phyloP scores from a whole-genome alignment of 2,329 filamentous ascomycete species.

The Amylocarpus encephaloides region DNA sequence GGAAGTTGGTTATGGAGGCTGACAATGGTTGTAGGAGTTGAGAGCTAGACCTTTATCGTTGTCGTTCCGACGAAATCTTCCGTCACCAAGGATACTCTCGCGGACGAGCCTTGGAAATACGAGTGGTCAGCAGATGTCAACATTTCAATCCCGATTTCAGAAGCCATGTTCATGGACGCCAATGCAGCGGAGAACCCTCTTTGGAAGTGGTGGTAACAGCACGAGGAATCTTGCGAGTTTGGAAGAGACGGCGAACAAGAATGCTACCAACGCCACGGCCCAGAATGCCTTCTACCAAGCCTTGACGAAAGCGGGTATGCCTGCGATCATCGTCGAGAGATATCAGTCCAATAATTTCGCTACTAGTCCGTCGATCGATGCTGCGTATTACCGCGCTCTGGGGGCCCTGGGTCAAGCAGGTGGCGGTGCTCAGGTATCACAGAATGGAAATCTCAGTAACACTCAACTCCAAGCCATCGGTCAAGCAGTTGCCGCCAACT shows the following conservation, averaged over 20 bases:
- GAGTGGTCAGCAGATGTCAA: slow-evolving; percentile 19
- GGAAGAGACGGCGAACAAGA: slow-evolving; percentile 89
- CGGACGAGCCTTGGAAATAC: too few species aligned
- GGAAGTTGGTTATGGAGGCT: too few species aligned
- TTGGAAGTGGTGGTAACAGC: slow-evolving; percentile 17
- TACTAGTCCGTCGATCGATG: slow-evolving; percentile 69
- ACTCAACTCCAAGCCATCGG: slow-evolving; percentile 71
- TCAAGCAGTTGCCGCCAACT: slow-evolving; percentile 71
- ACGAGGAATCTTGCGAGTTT: slow-evolving; percentile 67
- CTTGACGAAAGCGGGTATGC: slow-evolving; percentile 85
- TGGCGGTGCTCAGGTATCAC: slow-evolving; percentile 17
- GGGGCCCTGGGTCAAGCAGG: slow-evolving; percentile 47
- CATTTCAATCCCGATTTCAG: slow-evolving; percentile 17
- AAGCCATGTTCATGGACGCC: slow-evolving; percentile 3
- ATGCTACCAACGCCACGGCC: slow-evolving; percentile 76
- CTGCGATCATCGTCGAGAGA: slow-evolving; percentile 83
- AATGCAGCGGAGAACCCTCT: slow-evolving; percentile 24
- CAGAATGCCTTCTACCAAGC: slow-evolving; percentile 94
- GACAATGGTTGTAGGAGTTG: too few species aligned
- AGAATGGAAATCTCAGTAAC: slow-evolving; percentile 41
- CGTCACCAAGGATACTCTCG: neutral
- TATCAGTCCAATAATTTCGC: slow-evolving; percentile 84
- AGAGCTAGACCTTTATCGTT: too few species aligned
- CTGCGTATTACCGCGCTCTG: slow-evolving; percentile 72
- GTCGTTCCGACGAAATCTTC: too few species aligned